Evolutionary conservation across 2,329 filamentous ascomycete species (phyloP), one percentile per base, ranked within the genome.

Genomic region (Lasiodiplodia citricola): DNA sequence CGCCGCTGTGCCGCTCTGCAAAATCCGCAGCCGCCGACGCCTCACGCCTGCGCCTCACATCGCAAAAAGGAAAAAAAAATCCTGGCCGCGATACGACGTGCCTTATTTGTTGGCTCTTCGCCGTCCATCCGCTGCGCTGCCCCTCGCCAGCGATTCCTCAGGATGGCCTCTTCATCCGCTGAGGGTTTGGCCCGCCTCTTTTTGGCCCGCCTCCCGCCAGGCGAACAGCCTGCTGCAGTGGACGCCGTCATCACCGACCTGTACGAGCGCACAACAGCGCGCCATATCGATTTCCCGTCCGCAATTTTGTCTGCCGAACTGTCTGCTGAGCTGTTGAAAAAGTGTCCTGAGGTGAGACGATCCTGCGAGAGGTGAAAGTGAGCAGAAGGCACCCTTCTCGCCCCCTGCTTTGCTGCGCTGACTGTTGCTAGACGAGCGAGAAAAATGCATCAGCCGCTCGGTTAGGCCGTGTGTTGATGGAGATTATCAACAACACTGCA

Each of bases 271-370:
- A 23, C 25, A 13, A n/a, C 13, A 13, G 47, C 55, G 28, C 51
- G 47, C 2, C 11, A 25, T 16, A 14, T 66, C 16, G 68, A 71
- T 41, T 31, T 67, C 55, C 21, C 58, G 4, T 37, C 56, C 16
- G 57, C 52, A 4, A 41, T 56, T 25, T 14, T 71, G 25, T 60
- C 64, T 21, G 50, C 63, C 50, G 62, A 70, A n/a, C 55, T 71
- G 23, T 60, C 64, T 21, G 50, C 63, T 37, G 62, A 70, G 35
- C 55, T 71, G 23, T 31, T 70, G 14, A 67, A 66, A 38, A 38
- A 28, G 25, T 68, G 44, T 65, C 68, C 60, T n/a, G 66, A 70
- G 58, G 70, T 71, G 66, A 70, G 70, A 56, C 23, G 58, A 21
- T 52, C 60, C 60, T 52, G 47, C 4, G 37, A 28, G 35, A 51